A percentile compares a stretch with the other conserved stretches of the same genome.
Conservation (phyloP, 1,284 basidiomycete genomes). For the Marasmius sp. region DNA sequence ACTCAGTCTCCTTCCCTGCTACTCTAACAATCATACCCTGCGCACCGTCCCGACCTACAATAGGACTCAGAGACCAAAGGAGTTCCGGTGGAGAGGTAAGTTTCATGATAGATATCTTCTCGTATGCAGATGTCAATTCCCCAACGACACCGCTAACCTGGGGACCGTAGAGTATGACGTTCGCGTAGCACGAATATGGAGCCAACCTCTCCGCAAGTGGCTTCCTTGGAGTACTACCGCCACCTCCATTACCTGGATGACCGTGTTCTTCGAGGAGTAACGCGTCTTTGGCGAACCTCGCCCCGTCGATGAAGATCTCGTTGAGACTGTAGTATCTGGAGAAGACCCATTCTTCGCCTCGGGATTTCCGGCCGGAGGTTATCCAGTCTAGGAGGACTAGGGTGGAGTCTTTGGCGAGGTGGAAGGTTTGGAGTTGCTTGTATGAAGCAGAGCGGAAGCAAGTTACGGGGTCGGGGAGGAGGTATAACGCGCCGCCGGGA, state of each 20-base stretch:
- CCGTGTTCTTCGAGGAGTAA: conserved; percentile 64
- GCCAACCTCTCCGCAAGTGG: conserved; percentile 61
- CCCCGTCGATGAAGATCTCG: conserved; percentile 71
- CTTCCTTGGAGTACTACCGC: conserved; percentile 33
- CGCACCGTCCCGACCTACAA: conserved; percentile 32
- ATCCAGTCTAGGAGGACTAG: conserved; percentile 86
- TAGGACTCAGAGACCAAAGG: conserved; percentile 76
- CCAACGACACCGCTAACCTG: conserved; percentile 44
- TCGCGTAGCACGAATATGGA: conserved; percentile 87
- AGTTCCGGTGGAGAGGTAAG: conserved; percentile 49
- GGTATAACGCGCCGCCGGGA: conserved; percentile 58
- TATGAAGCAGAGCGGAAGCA: conserved; percentile 86
- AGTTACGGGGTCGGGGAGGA: conserved; percentile 92
- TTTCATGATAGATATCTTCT: conserved; percentile 63
- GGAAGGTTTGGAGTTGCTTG: conserved; percentile 76
- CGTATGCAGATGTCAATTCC: conserved; percentile 50
- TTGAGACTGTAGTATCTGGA: conserved; percentile 83
- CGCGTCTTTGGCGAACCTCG: conserved; percentile 72
- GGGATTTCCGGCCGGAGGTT: conserved; percentile 78
- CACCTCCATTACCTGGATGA: conserved; percentile 6
- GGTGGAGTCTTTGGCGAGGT: conserved; percentile 60
- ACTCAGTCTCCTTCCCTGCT: conserved; percentile 72
- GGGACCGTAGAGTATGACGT: conserved; percentile 73
- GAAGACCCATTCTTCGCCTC: conserved; percentile 90
- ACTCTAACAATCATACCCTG: conserved; percentile 64